phyloP scores from a whole-genome alignment of 176 grass and related monocot genomes.

The Urochloa ruziziensis region DNA sequence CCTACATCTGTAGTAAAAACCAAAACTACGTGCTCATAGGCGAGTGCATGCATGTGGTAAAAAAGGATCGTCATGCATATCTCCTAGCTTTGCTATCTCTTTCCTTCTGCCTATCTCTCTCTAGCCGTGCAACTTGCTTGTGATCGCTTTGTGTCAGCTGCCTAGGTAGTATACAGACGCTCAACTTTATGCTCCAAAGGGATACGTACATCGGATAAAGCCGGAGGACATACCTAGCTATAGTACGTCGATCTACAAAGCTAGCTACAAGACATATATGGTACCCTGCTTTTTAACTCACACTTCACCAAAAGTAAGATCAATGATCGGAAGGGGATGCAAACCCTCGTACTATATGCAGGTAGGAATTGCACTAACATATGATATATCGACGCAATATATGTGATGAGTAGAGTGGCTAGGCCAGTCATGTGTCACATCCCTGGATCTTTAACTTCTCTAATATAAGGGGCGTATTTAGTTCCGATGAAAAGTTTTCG shows the following conservation, averaged over 20 bases:
- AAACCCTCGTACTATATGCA: not conserved
- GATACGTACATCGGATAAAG: slow-evolving; percentile 12
- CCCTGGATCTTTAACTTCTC: no score
- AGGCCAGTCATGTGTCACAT: no score
- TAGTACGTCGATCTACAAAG: not conserved
- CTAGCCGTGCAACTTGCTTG: not conserved
- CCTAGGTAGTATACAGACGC: not conserved
- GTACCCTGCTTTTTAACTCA: not conserved
- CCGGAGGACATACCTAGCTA: not conserved
- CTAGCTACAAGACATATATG: not conserved
- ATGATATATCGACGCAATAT: no score
- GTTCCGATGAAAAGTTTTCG: no score
- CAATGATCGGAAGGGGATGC: not conserved
- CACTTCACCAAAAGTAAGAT: not conserved
- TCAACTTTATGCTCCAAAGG: not conserved
- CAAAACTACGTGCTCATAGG: not conserved
- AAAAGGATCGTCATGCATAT: no score
- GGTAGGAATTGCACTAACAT: not conserved
- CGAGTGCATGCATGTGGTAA: not conserved
- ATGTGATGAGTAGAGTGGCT: no score
- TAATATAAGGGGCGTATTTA: no score
- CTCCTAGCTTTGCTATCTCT: no score
- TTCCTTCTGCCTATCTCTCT: not conserved
- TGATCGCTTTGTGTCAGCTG: slow-evolving; percentile 16
- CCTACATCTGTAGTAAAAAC: slow-evolving; percentile 37